Conservation (phyloP, 306 rosid genomes). For the Carpinus fangiana region DNA sequence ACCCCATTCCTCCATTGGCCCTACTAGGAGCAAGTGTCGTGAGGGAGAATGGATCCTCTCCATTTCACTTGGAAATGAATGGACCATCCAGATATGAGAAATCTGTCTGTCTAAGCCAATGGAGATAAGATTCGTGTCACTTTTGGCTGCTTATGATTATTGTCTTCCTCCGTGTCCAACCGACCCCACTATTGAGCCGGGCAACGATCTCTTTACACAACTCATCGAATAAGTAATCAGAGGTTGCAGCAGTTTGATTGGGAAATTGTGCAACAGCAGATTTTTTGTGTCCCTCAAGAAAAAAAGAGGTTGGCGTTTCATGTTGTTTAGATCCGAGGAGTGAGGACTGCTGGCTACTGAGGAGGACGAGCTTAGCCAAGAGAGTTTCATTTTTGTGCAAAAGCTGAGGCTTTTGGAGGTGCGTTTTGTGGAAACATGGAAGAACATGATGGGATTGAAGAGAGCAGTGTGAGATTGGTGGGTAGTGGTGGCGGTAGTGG, state of each 20-base stretch:
- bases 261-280: neutral
- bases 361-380: neutral
- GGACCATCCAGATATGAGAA: neutral
- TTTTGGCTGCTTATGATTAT: neutral
- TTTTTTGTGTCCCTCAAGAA: neutral
- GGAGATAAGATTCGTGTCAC: neutral
- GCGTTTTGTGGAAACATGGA: slow-evolving; percentile 52
- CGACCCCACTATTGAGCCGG: neutral
- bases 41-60: too few species aligned
- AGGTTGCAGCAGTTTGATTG: neutral
- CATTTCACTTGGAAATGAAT: neutral
- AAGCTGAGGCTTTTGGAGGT: slow-evolving; percentile 9
- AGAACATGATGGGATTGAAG: slow-evolving; percentile 63
- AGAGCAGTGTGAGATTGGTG: slow-evolving; percentile 56
- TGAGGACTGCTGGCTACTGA: slow-evolving; percentile 18
- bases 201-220: neutral
- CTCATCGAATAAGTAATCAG: neutral
- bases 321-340: slow-evolving; percentile 22
- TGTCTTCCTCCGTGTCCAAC: neutral
- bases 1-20: too few species aligned
- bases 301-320: neutral
- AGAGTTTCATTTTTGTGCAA: neutral
- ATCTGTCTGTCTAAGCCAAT: neutral
- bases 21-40: too few species aligned
- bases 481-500: slow-evolving; percentile 37